These are phyloP conservation scores for Chytridium lagenaria DNA, from an alignment of 371 early-diverging fungal genomes.

Conservation along the genomic window DNA sequence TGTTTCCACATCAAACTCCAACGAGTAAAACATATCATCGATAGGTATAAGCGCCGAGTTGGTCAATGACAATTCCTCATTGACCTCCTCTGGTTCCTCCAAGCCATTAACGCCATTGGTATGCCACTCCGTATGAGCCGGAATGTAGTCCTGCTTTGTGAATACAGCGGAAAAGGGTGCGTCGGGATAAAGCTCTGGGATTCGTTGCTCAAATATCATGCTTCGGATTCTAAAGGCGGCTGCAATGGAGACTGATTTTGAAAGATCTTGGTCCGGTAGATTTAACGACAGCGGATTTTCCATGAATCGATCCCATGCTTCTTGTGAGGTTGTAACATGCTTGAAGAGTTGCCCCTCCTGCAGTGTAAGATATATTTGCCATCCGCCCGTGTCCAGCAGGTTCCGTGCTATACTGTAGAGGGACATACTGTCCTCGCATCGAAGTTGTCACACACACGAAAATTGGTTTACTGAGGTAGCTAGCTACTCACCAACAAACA, in stretches of 20 bases:
- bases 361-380: constrained; percentile 22
- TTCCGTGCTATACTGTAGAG: no score
- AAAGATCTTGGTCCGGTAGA: not conserved
- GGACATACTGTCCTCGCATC: no score
- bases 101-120: no score
- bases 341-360: constrained; percentile 34
- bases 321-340: constrained; percentile 4
- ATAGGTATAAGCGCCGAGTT: constrained; percentile 51
- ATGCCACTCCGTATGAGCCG: not conserved
- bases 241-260: constrained; percentile 3
- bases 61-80: not conserved
- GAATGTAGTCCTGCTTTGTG: not conserved
- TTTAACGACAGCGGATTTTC: not conserved
- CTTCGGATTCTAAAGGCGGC: constrained; percentile 69
- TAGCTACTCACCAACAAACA: no score
- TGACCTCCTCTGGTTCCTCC: no score
- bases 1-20: constrained; percentile 72
- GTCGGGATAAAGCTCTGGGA: constrained; percentile 19
- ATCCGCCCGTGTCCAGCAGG: constrained; percentile 27
- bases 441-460: no score
- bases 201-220: constrained; percentile 73
- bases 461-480: no score
- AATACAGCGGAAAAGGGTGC: not conserved
- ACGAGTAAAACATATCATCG: constrained; percentile 74
- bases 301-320: constrained; percentile 23